Evolutionary conservation across 768 basidiomycete species (phyloP).

Genomic region (Russula earlei): DNA sequence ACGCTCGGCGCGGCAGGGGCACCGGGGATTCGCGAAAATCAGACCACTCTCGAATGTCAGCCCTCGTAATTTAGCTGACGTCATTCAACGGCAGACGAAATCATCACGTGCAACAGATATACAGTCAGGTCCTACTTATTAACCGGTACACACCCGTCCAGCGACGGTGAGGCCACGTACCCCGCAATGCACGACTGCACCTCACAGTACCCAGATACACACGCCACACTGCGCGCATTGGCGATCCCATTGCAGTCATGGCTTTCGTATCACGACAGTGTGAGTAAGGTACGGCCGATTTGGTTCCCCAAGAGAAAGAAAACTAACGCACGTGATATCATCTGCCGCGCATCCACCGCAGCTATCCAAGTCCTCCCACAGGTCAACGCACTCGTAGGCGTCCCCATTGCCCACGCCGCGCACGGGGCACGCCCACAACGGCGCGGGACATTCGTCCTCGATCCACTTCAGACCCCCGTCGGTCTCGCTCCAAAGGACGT

Average conservation of each 20-base stretch:
- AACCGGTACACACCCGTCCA: conserved; percentile 18
- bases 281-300: too few species aligned
- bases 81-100: too few species aligned
- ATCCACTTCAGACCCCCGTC: too few species aligned
- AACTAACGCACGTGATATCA: conserved; percentile 20
- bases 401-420: conserved; percentile 6
- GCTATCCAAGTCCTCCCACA: conserved; percentile 23
- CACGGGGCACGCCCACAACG: conserved; percentile 8
- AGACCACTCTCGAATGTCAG: conserved; percentile 9
- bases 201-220: conserved; percentile 23
- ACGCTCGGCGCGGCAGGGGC: not conserved
- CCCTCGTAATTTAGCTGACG: not conserved
- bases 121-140: too few species aligned
- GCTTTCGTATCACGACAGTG: too few species aligned
- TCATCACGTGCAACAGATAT: too few species aligned
- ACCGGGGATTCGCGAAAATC: conserved; percentile 6
- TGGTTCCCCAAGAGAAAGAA: not conserved
- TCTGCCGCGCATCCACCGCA: conserved; percentile 27
- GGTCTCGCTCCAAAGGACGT: not conserved
- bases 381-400: conserved; percentile 27
- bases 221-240: conserved; percentile 23
- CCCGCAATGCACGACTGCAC: conserved; percentile 25
- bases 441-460: not conserved
- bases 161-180: conserved; percentile 17
- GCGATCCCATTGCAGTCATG: conserved; percentile 25